Conservation (phyloP, 257 asterid genomes). For the Osmanthus fragrans region DNA sequence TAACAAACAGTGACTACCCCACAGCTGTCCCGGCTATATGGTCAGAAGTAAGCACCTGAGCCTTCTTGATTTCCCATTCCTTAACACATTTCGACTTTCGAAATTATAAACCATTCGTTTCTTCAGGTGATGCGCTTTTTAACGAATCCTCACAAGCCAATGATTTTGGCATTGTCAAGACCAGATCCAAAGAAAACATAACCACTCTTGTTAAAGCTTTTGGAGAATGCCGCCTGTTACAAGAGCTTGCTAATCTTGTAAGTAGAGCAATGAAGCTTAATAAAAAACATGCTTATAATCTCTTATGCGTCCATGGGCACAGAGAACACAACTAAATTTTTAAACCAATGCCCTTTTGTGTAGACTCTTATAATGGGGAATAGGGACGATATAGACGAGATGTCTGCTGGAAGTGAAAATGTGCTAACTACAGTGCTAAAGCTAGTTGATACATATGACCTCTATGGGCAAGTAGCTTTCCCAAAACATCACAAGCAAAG, state of each 20-base stretch:
- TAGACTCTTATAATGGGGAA: slow-evolving; percentile 93
- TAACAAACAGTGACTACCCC: slow-evolving; percentile 62
- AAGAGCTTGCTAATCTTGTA: slow-evolving; percentile 90
- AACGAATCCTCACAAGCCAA: slow-evolving; percentile 88
- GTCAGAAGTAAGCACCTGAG: slow-evolving; percentile 60
- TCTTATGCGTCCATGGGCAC: not conserved
- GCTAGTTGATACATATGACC: slow-evolving; percentile 74
- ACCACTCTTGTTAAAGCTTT: slow-evolving; percentile 78
- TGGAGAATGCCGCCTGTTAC: slow-evolving; percentile 78
- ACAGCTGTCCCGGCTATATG: slow-evolving; percentile 69
- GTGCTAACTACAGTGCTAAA: slow-evolving; percentile 73
- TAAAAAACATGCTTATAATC: not conserved
- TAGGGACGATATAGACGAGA: slow-evolving; percentile 79
- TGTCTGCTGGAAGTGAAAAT: slow-evolving; percentile 66
- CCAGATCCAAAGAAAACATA: slow-evolving; percentile 84
- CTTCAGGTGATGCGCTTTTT: slow-evolving; percentile 75
- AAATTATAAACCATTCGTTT: not conserved
- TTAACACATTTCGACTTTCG: not conserved
- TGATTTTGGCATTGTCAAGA: slow-evolving; percentile 81
- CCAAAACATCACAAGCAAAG: slow-evolving; percentile 84
- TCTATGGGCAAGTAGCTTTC: slow-evolving; percentile 83
- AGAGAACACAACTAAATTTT: not conserved
- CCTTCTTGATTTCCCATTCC: not conserved
- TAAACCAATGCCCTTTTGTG: slow-evolving; percentile 10
- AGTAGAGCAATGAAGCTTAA: slow-evolving; percentile 13